Percentiles rank a stretch among this genome's conserved stretches.
Evolutionary conservation across 176 grass and related monocot species (phyloP).

Genomic region (Saccharum officinarum): DNA sequence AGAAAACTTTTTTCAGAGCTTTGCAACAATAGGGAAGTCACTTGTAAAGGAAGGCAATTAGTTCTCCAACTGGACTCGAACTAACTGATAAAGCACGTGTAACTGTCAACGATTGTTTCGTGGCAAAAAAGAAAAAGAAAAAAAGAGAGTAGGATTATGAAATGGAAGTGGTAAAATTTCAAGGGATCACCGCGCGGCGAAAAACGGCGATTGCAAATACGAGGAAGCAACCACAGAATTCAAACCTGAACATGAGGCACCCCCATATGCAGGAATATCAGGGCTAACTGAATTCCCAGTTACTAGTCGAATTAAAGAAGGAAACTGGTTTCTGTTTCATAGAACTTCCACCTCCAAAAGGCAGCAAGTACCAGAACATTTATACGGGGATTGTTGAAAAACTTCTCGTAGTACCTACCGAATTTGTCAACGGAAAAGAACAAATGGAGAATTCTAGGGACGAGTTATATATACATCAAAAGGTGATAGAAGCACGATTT

Average conservation of each 20-base stretch:
- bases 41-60: background rate
- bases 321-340: background rate
- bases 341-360: background rate
- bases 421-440: background rate
- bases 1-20: background rate
- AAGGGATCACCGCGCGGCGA: background rate
- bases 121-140: too few relatives aligned
- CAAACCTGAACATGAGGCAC: background rate
- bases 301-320: background rate
- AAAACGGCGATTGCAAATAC: background rate
- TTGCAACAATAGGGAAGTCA: background rate
- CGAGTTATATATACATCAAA: background rate
- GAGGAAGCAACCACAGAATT: slow-evolving; percentile 1
- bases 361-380: background rate
- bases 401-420: background rate
- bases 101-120: background rate
- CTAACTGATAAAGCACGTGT: background rate
- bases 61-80: background rate
- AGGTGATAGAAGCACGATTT: too few relatives aligned
- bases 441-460: background rate
- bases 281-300: background rate
- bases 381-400: background rate
- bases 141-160: background rate
- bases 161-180: background rate
- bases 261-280: background rate